Conservation (phyloP, 371 early-diverging fungal species). For the Sporodiniella umbellata region DNA sequence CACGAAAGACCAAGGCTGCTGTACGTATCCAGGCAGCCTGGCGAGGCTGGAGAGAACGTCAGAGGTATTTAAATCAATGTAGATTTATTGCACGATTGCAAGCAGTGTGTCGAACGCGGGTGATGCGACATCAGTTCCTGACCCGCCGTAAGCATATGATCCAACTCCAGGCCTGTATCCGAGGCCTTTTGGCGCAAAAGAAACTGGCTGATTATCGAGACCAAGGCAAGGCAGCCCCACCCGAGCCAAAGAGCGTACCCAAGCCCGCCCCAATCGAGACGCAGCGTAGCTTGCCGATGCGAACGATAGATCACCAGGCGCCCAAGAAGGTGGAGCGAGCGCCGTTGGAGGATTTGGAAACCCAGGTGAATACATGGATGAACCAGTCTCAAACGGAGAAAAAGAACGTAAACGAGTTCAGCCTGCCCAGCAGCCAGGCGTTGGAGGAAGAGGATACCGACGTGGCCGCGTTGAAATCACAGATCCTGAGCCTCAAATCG, state of each 20-base stretch:
- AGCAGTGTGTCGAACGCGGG: slow-evolving; percentile 48
- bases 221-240: no score
- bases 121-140: slow-evolving; percentile 54
- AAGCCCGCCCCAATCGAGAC: slow-evolving; percentile 37
- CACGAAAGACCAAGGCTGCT: slow-evolving; percentile 75
- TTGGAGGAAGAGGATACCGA: no score
- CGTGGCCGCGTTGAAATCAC: no score
- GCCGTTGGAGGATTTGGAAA: no score
- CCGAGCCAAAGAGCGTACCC: slow-evolving; percentile 87
- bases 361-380: no score
- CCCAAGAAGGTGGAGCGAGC: no score
- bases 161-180: slow-evolving; percentile 76
- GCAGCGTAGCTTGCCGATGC: no score
- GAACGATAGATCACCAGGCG: no score
- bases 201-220: slow-evolving; percentile 59
- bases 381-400: no score
- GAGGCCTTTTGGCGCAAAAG: slow-evolving; percentile 68
- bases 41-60: slow-evolving; percentile 68
- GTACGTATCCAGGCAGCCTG: slow-evolving; percentile 68
- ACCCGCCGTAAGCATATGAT: slow-evolving; percentile 53
- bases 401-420: no score
- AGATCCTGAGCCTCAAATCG: no score
- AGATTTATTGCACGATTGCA: slow-evolving; percentile 39
- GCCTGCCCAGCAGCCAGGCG: no score
- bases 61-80: slow-evolving; percentile 36